Evolutionary conservation across 2,329 filamentous ascomycete genomes (phyloP).

Genomic region (Metarhizium guizhouense): DNA sequence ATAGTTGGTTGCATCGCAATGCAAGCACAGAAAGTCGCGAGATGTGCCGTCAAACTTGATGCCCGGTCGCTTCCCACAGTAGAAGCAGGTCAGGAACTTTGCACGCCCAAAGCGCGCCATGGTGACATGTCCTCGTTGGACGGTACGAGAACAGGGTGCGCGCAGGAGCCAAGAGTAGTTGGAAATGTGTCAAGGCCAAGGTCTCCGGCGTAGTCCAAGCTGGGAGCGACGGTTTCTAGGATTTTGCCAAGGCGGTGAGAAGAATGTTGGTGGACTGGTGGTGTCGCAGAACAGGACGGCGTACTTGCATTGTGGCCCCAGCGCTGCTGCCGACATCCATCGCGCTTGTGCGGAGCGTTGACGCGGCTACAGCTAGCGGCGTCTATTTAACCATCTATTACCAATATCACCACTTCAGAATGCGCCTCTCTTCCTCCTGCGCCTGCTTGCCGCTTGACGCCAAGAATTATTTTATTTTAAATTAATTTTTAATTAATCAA

Average conservation of each 20-base stretch:
- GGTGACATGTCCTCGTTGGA: slow-evolving; percentile 11
- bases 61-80: slow-evolving; percentile 64
- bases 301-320: neutral
- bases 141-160: slow-evolving; percentile 1
- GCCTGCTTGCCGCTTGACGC: too few relatives aligned
- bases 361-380: too few relatives aligned
- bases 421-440: too few relatives aligned
- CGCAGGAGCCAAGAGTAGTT: neutral
- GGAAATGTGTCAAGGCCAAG: too few relatives aligned
- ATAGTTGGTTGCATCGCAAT: slow-evolving; percentile 82
- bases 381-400: neutral
- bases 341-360: too few relatives aligned
- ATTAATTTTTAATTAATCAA: too few relatives aligned
- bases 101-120: slow-evolving; percentile 35
- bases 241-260: slow-evolving; percentile 9
- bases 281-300: neutral
- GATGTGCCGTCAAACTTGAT: slow-evolving; percentile 48
- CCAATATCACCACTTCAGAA: too few relatives aligned
- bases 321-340: too few relatives aligned
- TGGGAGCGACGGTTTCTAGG: neutral
- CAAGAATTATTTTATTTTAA: too few relatives aligned
- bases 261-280: neutral
- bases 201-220: too few relatives aligned
- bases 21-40: slow-evolving; percentile 61
- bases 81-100: slow-evolving; percentile 63